Evolutionary conservation across 2,329 filamentous ascomycete genomes (phyloP).

Genomic region (Hymenoscyphus occultus): DNA sequence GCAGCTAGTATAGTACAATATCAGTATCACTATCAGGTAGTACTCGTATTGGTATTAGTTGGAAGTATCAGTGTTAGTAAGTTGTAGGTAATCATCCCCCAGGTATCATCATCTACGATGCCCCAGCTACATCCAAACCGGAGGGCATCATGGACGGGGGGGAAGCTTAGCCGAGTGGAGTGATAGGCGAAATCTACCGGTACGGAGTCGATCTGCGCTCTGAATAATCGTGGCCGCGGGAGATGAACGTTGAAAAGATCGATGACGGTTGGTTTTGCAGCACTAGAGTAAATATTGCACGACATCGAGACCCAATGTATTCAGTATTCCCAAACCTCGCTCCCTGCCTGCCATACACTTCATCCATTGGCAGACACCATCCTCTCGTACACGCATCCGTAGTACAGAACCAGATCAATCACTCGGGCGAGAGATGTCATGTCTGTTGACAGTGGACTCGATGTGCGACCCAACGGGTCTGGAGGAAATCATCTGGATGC

Average conservation of each 20-base stretch:
- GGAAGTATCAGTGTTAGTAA: too few relatives aligned
- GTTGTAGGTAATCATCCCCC: too few relatives aligned
- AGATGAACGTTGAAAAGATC: not conserved
- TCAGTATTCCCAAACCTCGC: not conserved
- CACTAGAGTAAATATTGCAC: not conserved
- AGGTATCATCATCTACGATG: not conserved
- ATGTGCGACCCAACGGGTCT: not conserved
- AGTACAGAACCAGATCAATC: not conserved
- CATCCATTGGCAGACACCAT: not conserved
- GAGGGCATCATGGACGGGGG: not conserved
- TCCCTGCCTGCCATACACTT: not conserved
- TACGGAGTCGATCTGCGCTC: not conserved
- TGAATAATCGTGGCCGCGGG: conserved; percentile 1
- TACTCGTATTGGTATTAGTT: too few relatives aligned
- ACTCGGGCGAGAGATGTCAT: not conserved
- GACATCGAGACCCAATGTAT: too few relatives aligned
- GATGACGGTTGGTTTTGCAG: not conserved
- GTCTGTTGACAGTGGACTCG: not conserved
- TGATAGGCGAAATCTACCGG: conserved; percentile 5
- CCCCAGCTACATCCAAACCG: not conserved
- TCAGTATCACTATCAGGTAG: too few relatives aligned
- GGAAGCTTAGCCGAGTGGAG: not conserved
- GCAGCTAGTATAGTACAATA: not conserved
- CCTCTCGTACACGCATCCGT: not conserved
- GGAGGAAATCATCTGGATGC: not conserved